Base-by-base conservation (phyloP, 148 eudicot species). In the Chenopodium berlandieri region DNA sequence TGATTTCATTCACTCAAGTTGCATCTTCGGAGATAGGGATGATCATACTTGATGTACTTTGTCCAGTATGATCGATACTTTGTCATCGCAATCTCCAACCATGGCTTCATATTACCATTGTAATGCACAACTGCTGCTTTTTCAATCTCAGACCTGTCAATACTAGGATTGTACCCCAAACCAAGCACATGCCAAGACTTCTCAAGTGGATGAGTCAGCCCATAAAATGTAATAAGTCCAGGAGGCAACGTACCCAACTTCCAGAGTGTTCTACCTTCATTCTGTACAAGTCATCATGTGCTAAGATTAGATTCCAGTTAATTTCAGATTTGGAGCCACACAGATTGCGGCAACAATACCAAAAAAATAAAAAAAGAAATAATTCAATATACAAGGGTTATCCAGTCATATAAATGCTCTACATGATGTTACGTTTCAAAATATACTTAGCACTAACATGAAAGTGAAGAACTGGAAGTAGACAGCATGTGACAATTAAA, bases 131-230 rank as follows among this genome's bases (percentile, higher is more conserved):
- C 98, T 48, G 98, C 98, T 79, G 98, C 98, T 48, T 86, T 89
- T 54, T 91, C 90, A 20, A 94, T 94, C 67, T 91, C 97, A 34
- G 89, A 66, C 78, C 66, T 84, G 82, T 90, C 90, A 34, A 94
- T 78, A 68, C 88, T 89, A 9, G 97, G 98, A 86, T 89, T 92
- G 78, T 94, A 94, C 44, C 98, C 98, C 87, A 94, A 80, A 75
- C 98, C 98, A 11, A 94, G 97, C 73, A 94, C 98, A 66, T 94
- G 98, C 98, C 98, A 94, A 0, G 90, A 81, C 87, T 92, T 92
- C 23, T 90, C 88, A 48, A 94, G 97, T 0, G 95, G 90, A 81
- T 92, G 91, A 58, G 91, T 94, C 62, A 90, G 87, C 84, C 91
- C 88, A 75, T 92, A 94, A 75, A 92, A 94, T n/a, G 98, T 94